Evolutionary conservation across 768 basidiomycete genomes (phyloP).

Genomic region (Mycena capillaripes): DNA sequence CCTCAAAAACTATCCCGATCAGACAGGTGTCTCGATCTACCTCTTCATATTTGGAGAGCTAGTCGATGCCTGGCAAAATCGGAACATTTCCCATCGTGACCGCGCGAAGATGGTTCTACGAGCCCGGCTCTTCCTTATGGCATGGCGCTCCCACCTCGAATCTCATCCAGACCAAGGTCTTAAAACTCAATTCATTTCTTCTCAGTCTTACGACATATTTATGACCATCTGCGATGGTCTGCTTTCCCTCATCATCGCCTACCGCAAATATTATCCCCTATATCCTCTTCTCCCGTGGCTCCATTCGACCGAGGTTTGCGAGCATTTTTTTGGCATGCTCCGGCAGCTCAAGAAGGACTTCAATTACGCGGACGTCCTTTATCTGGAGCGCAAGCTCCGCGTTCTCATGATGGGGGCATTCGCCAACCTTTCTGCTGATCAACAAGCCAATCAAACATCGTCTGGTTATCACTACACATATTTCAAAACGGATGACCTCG

Average conservation of each 20-base stretch:
- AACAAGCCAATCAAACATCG: conserved; percentile 34
- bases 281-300: conserved; percentile 53
- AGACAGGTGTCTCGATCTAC: conserved; percentile 39
- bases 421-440: conserved; percentile 7
- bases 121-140: conserved; percentile 46
- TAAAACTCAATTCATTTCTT: conserved; percentile 46
- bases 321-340: conserved; percentile 50
- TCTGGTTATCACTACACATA: conserved; percentile 41
- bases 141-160: conserved; percentile 41
- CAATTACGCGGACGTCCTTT: conserved; percentile 38
- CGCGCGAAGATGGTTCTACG: conserved; percentile 48
- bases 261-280: conserved; percentile 47
- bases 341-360: conserved; percentile 39
- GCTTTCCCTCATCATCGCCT: conserved; percentile 46
- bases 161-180: conserved; percentile 37
- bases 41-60: conserved; percentile 52
- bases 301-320: conserved; percentile 48
- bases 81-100: conserved; percentile 40
- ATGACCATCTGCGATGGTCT: conserved; percentile 47
- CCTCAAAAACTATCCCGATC: conserved; percentile 35
- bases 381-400: conserved; percentile 37
- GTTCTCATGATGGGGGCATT: conserved; percentile 34
- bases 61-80: conserved; percentile 55
- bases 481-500: conserved; percentile 33
- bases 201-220: conserved; percentile 49